Base-by-base conservation (phyloP, 306 rosid species). In the Cucumis cinereus region DNA sequence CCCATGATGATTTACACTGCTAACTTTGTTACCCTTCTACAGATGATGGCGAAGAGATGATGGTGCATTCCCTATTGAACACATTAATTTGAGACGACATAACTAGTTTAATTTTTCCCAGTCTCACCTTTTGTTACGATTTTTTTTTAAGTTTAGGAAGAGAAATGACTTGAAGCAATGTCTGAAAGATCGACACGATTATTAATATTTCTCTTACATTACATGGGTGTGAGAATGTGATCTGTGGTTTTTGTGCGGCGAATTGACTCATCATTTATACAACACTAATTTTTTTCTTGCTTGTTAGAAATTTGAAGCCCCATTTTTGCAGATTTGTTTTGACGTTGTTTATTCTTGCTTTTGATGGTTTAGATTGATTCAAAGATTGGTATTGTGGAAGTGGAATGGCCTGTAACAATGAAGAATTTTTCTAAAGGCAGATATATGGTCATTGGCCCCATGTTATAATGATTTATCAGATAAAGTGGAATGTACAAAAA, bases 11-110 rank as follows among this genome's bases (percentile, higher is more conserved):
- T 73, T 75, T 73, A 82, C 45, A 59, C 43, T 36, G 80, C 90
- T 88, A 85, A 86, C 89, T 74, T 74, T 54, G 90, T 81, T 78
- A 73, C 74, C 83, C 45, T 76, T 52, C 3, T 54, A 20, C 17
- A 71, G 33, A 71, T 33, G 43, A 49, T 4, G 43, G 23, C 69
- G 16, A 72, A 72, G 41, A 14, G 24, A 73, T 2, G 60, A 72
- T 5, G 76, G 33, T 54, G 52, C 49, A 50, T 50, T 73, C 62
- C 20, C 6, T 11, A 40, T 2, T 47, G 22, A 47, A 15, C 14
- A 43, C 20, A 45, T 69, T 69, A 22, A 43, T 68, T 43, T 14
- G 57, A 69, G 57, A 47, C 1, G 22, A 69, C 57, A 3, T 22
- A 45, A 50, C 56, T 12, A 55, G 77, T n/a, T 55, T 36, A 36